Evolutionary conservation across 805 yeast species (phyloP).

Genomic region (Candida alai): DNA sequence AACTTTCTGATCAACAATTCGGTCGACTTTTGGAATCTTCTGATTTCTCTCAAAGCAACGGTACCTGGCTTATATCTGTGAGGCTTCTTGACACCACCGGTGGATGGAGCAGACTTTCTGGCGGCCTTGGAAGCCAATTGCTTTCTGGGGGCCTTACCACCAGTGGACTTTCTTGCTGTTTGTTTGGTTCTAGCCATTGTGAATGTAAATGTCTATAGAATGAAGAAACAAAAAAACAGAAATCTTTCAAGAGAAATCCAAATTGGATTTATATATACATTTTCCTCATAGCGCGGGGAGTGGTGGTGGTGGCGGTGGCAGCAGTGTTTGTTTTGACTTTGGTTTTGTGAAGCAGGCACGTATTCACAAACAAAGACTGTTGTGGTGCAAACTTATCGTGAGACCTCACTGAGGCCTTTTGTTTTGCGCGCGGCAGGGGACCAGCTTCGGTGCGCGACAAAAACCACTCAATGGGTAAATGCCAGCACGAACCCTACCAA

Average conservation of each 20-base stretch:
- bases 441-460: no score
- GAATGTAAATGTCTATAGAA: constrained; percentile 7
- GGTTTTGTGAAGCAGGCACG: no score
- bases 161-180: constrained; percentile 50
- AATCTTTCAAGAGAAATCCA: neutral
- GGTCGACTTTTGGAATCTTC: constrained; percentile 49
- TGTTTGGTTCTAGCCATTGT: constrained; percentile 48
- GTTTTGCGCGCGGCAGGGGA: no score
- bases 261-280: constrained; percentile 1
- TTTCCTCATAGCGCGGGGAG: no score
- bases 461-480: no score
- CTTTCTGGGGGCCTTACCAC: constrained; percentile 51
- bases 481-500: no score
- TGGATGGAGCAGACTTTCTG: constrained; percentile 47
- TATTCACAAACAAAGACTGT: no score
- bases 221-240: neutral
- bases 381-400: no score
- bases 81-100: constrained; percentile 50
- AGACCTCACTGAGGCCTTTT: no score
- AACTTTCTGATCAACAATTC: constrained; percentile 47
- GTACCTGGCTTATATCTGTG: constrained; percentile 54
- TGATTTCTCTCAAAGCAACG: constrained; percentile 49
- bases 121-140: constrained; percentile 51
- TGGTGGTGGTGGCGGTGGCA: no score
- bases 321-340: no score